A percentile compares a stretch with the other conserved stretches of the same genome.
Conservation (phyloP, 257 asterid species). For the Solanum ossicruentum region DNA sequence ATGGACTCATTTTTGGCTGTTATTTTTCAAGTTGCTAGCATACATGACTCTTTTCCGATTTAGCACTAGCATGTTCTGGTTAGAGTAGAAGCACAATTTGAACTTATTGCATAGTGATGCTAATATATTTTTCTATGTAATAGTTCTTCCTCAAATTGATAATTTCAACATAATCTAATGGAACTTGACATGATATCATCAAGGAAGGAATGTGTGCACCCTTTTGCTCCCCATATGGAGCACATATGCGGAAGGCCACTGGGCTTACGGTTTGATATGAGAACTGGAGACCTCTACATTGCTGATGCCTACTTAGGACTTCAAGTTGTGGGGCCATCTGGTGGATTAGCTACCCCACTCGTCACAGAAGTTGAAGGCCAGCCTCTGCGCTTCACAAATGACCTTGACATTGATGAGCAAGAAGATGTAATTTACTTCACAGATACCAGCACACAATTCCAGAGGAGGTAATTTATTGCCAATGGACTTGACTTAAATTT, state of each 20-base stretch:
- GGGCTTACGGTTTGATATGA: constrained; percentile 44
- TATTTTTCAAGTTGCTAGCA: too few relatives aligned
- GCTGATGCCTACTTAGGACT: constrained; percentile 83
- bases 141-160: neutral
- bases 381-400: constrained; percentile 48
- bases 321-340: constrained; percentile 48
- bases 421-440: constrained; percentile 50
- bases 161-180: neutral
- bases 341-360: constrained; percentile 41
- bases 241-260: constrained; percentile 69
- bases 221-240: constrained; percentile 52
- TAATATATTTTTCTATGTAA: neutral
- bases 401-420: constrained; percentile 56
- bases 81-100: neutral
- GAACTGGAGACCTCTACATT: constrained; percentile 51
- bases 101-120: neutral
- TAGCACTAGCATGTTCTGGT: neutral
- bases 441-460: constrained; percentile 43
- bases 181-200: neutral
- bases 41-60: too few relatives aligned
- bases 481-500: neutral
- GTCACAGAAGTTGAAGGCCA: constrained; percentile 48
- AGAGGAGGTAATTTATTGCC: constrained; percentile 32
- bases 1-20: neutral
- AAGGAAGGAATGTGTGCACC: constrained; percentile 37